Percentiles rank a stretch among this genome's conserved stretches.
Evolutionary conservation across 768 basidiomycete genomes (phyloP).

Genomic region (Mycena polygramma): DNA sequence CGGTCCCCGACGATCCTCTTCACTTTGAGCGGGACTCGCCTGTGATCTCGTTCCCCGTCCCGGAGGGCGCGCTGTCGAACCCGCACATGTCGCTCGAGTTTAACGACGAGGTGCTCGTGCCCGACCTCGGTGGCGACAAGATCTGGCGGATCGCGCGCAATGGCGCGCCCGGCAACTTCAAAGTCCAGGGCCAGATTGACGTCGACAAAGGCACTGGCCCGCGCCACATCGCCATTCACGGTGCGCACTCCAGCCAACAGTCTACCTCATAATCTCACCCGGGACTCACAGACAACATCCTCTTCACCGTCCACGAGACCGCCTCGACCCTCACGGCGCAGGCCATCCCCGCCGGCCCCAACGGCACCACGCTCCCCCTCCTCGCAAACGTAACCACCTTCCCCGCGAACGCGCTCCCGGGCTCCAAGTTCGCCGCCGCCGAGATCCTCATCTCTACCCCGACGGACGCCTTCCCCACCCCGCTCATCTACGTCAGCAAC

Average conservation of each 20-base stretch:
- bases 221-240: conserved; percentile 63
- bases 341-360: conserved; percentile 60
- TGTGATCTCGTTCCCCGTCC: conserved; percentile 63
- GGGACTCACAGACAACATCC: conserved; percentile 58
- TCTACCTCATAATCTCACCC: conserved; percentile 66
- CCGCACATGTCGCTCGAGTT: conserved; percentile 74
- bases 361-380: conserved; percentile 59
- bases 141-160: conserved; percentile 70
- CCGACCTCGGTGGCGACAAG: conserved; percentile 74
- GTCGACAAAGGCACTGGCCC: conserved; percentile 70
- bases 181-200: conserved; percentile 67
- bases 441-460: conserved; percentile 66
- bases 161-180: conserved; percentile 58
- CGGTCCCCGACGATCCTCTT: conserved; percentile 54
- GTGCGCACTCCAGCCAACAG: conserved; percentile 52
- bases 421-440: conserved; percentile 61
- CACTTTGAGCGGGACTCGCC: conserved; percentile 51
- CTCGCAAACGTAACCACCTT: conserved; percentile 61
- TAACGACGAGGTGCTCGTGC: conserved; percentile 66
- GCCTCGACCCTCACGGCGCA: conserved; percentile 67
- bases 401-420: conserved; percentile 54
- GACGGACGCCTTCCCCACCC: conserved; percentile 56
- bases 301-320: conserved; percentile 68
- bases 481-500: conserved; percentile 69
- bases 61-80: conserved; percentile 58